These are phyloP conservation scores for Xylaria sp. DNA, from an alignment of 2,329 filamentous ascomycete genomes.

Conservation along the genomic window DNA sequence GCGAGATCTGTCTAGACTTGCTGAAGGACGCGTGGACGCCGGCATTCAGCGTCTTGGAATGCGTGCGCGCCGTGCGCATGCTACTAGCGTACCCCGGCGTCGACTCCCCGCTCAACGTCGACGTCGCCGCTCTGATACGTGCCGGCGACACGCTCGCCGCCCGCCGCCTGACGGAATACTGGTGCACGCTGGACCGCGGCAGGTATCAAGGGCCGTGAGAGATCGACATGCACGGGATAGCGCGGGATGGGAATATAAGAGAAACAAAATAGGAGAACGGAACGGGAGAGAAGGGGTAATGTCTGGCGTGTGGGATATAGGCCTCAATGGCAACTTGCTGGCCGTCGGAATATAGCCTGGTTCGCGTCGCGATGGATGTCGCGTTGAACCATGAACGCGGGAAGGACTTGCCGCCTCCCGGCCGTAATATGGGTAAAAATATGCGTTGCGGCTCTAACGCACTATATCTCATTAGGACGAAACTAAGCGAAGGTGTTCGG, in stretches of 20 bases:
- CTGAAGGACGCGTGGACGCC: constrained; percentile 84
- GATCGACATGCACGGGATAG: too few relatives aligned
- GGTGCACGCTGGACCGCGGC: constrained; percentile 63
- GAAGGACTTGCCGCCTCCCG: not conserved
- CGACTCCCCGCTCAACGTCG: constrained; percentile 82
- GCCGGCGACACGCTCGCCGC: constrained; percentile 76
- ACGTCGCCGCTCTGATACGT: constrained; percentile 77
- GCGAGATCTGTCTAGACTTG: constrained; percentile 94
- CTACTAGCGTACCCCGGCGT: constrained; percentile 75
- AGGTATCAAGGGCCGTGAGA: constrained; percentile 58
- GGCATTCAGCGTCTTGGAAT: constrained; percentile 82
- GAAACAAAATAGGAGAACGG: not conserved
- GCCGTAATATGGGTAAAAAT: not conserved
- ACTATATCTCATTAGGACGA: not conserved
- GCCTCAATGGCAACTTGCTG: not conserved
- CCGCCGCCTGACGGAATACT: constrained; percentile 76
- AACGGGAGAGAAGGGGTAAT: not conserved
- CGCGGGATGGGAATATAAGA: not conserved
- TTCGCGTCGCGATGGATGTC: not conserved
- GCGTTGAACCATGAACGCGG: not conserved
- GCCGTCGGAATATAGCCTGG: not conserved
- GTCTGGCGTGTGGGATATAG: not conserved
- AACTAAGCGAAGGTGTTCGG: not conserved
- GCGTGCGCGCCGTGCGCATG: constrained; percentile 77
- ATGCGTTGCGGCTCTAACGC: not conserved